Evolutionary conservation across 352 stramenopile species (phyloP), one percentile per base, ranked within the genome.

Genomic region (Phytophthora melonis): DNA sequence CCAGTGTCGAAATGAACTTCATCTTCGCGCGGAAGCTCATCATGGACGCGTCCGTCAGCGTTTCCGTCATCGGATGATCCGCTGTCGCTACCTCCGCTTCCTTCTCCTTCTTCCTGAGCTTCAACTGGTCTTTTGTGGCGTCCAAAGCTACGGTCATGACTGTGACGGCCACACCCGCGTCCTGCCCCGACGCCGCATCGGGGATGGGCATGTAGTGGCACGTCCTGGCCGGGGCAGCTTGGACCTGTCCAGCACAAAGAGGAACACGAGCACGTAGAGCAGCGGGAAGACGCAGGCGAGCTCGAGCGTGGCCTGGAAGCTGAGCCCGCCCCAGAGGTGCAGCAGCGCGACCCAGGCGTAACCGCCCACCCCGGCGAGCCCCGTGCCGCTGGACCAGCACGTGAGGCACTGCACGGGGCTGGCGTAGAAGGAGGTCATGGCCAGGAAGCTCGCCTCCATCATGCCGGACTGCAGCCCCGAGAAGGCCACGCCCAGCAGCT

Each of bases 331-430:
- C 55, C 78, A 83, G 5, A 94, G 36, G 30, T 94, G 88, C 8
- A 97, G 77, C 16, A 95, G 19, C 6, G 92, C 89, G 34, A 98
- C 79, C 90, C 91, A 98, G 18, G 77, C 88, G 73, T 98, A 98
- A 8, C 95, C 95, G 18, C 94, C 92, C 11, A 98, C 88, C 0
- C 95, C 96, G 0, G 94, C 95, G 34, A 98, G 86, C 10, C 96
- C 96, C 32, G 96, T 99, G 21, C 96, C 94, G 59, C 91, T 98
- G 18, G 92, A 94, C 90, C 95, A 99, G 61, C 85, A 96, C 56
- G 93, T 98, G 14, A 98, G 79, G 39, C 88, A 94, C 34, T 66
- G 80, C 23, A 81, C 56, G 7, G 81, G 81, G 45, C 84, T 92
- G 47, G 95, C 68, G 68, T 96, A 98, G 72, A 92, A 90, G 5